Evolutionary conservation across 2,329 filamentous ascomycete genomes (phyloP).

Genomic region (Colletotrichum limetticola): DNA sequence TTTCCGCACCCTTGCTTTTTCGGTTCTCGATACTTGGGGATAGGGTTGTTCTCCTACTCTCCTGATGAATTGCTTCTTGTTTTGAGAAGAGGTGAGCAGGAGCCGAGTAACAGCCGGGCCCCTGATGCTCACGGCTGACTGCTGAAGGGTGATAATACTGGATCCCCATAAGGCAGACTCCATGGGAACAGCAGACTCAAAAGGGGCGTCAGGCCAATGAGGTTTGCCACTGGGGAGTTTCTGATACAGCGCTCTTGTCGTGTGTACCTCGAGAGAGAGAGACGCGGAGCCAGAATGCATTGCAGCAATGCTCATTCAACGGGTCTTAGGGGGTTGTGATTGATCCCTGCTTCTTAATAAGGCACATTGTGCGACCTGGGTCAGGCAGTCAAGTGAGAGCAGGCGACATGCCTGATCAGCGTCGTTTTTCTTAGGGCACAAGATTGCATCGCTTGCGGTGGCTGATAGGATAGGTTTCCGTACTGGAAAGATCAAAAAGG

Average conservation of each 20-base stretch:
- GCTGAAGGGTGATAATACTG: slow-evolving; percentile 16
- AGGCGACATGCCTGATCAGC: slow-evolving; percentile 20
- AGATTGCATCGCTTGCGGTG: background rate
- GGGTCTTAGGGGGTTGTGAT: background rate
- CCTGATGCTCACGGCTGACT: slow-evolving; percentile 8
- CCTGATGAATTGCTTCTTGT: background rate
- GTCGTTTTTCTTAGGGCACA: background rate
- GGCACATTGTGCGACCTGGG: slow-evolving; percentile 18
- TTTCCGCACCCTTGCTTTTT: slow-evolving; percentile 4
- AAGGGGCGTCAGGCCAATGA: slow-evolving; percentile 26
- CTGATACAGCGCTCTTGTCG: slow-evolving; percentile 21
- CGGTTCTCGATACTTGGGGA: background rate
- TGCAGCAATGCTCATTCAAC: background rate
- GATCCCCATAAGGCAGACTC: slow-evolving; percentile 18
- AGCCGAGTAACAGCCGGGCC: background rate
- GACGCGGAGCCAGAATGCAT: background rate
- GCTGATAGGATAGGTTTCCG: background rate
- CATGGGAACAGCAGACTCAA: background rate
- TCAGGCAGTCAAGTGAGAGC: background rate
- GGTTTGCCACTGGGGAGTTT: slow-evolving; percentile 7
- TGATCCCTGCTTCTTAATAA: slow-evolving; percentile 26
- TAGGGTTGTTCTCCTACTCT: background rate
- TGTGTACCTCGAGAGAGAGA: background rate
- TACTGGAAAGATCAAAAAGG: background rate
- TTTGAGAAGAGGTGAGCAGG: background rate